These are phyloP conservation scores for Aspergillus sp. DNA, from an alignment of 2,329 filamentous ascomycete genomes.

Conservation along the genomic window DNA sequence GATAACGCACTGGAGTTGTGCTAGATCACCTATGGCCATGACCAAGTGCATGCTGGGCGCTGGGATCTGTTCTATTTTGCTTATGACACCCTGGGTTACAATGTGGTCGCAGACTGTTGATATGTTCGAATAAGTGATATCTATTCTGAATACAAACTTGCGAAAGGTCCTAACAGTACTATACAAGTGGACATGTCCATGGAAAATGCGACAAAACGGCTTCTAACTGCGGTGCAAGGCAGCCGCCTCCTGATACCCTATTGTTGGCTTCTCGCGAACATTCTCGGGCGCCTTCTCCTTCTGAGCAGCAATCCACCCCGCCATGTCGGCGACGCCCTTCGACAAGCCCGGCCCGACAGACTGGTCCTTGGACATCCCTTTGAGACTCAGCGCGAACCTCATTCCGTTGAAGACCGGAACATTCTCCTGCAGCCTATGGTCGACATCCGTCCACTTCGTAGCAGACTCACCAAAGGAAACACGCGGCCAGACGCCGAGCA, in stretches of 20 bases:
- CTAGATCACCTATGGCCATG: slow-evolving; percentile 1
- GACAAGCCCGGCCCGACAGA: slow-evolving; percentile 16
- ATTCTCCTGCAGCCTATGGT: slow-evolving; percentile 20
- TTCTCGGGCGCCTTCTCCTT: slow-evolving; percentile 11
- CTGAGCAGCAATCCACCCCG: slow-evolving; percentile 39
- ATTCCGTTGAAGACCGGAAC: slow-evolving; percentile 35
- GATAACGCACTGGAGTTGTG: slow-evolving; percentile 61
- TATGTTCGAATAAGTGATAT: slow-evolving; percentile 5
- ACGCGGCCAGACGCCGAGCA: slow-evolving; percentile 24
- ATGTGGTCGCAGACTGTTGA: not conserved
- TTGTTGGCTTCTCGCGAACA: slow-evolving; percentile 9
- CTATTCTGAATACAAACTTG: slow-evolving; percentile 12
- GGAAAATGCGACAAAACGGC: not conserved
- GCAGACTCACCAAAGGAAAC: slow-evolving; percentile 15
- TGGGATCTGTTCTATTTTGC: slow-evolving; percentile 1
- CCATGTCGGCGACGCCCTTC: slow-evolving; percentile 35
- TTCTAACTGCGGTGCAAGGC: slow-evolving; percentile 8
- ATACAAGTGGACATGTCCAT: slow-evolving; percentile 11
- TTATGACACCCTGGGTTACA: too few relatives aligned
- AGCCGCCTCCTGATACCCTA: slow-evolving; percentile 12
- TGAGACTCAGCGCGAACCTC: slow-evolving; percentile 27
- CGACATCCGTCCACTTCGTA: slow-evolving; percentile 12
- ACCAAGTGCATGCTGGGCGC: slow-evolving; percentile 1
- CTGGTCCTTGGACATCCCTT: slow-evolving; percentile 18
- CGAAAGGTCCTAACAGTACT: slow-evolving; percentile 13